phyloP scores from a whole-genome alignment of 495 filamentous ascomycete genomes.

The Aspergillus heteromorphus region DNA sequence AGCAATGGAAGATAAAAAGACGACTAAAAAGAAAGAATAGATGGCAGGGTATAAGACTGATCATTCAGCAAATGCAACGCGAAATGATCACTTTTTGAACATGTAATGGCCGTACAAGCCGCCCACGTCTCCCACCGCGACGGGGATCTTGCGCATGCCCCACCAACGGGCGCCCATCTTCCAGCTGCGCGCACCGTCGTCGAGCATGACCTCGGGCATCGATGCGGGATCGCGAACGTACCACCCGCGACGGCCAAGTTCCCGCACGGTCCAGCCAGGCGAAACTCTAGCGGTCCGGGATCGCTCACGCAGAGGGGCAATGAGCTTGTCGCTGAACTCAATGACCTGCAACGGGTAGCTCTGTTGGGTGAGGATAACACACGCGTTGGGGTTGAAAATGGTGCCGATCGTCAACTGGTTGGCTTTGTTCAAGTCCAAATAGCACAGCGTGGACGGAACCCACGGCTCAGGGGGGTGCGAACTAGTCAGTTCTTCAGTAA shows the following conservation, averaged over 20 bases:
- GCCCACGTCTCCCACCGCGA: constrained; percentile 70
- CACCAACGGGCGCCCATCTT: constrained; percentile 88
- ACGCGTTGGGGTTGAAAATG: constrained; percentile 54
- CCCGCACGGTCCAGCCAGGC: constrained; percentile 62
- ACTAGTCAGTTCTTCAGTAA: constrained; percentile 24
- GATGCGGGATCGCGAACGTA: constrained; percentile 52
- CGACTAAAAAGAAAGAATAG: constrained; percentile 17
- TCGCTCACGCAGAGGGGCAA: constrained; percentile 52
- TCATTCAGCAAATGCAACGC: not conserved
- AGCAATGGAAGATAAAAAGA: no score
- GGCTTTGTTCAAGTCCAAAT: constrained; percentile 65
- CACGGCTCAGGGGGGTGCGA: constrained; percentile 31
- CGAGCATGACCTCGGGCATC: constrained; percentile 25
- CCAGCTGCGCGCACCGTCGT: constrained; percentile 60
- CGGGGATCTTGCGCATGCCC: constrained; percentile 83
- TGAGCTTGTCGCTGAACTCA: constrained; percentile 69
- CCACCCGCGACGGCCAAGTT: constrained; percentile 66
- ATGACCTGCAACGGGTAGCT: constrained; percentile 74
- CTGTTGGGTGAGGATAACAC: constrained; percentile 53
- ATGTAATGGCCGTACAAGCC: constrained; percentile 86
- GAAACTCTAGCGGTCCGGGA: constrained; percentile 43
- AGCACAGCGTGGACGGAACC: constrained; percentile 63
- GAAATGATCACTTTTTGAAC: constrained; percentile 56
- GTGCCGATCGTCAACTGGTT: constrained; percentile 54
- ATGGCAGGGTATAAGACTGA: constrained; percentile 15